Evolutionary conservation across 2,329 filamentous ascomycete species (phyloP), one percentile per base, ranked within the genome.

Genomic region (Penicillium brevicompactum): DNA sequence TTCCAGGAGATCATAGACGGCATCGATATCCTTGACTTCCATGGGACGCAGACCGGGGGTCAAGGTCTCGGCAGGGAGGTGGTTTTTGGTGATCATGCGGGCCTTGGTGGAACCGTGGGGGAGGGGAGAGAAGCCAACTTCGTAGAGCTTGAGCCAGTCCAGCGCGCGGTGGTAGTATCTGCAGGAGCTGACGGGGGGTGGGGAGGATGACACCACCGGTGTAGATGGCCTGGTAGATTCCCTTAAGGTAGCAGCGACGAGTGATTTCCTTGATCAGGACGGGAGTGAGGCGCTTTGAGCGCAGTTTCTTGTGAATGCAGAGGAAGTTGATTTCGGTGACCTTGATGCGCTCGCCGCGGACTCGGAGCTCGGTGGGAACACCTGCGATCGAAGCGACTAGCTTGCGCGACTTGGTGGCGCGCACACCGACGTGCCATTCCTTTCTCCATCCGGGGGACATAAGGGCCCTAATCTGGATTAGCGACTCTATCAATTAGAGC

Each of bases 231-330:
- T 99, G 94, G 83, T 89, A 97, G 62, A 95, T 88, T 53, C 88
- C 90, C 61, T 89, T 82, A 46, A 92, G 77, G 75, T 97, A 95
- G 80, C 91, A 96, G 60, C 92, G 85, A 46, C 94, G 88, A 5
- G 94, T 99, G 66, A 99, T 91, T 74, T 99, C 94, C 76, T 97
- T 97, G 80, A 99, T 99, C 50, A 99, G 85, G 2, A 97, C 89
- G 0, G 94, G 94, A 0, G 94, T 87, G 42, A 99, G 85, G 51
- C 94, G 88, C 80, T 97, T 97, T 55, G 90, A 87, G 48, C 94
- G 90, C 31, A 99, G 86, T 78, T 97, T 97, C 82, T 97, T 97
- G 82, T 99, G 94, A 52, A 99, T 88, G 70, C 92, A 96, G 63
- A 99, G 87, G 77, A 97, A 99, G 80, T 99, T 99, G 77, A 99